Conservation (phyloP, 441 rosid genomes). For the Adansonia madagascariensis region DNA sequence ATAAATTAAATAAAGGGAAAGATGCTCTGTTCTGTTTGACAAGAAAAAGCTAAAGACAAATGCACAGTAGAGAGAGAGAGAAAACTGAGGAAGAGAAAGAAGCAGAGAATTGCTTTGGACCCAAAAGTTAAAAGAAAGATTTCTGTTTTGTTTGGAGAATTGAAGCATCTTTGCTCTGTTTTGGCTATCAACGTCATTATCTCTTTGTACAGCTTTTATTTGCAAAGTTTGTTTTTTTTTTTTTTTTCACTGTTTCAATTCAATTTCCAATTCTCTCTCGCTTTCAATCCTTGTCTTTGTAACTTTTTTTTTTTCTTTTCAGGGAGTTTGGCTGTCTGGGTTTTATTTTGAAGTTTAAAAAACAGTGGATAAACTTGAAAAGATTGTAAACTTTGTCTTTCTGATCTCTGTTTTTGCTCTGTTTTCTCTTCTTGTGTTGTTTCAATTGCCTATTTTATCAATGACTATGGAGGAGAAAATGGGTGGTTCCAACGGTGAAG, state of each 20-base stretch:
- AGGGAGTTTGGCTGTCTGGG: slow-evolving; percentile 34
- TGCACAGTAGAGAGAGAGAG: slow-evolving; percentile 27
- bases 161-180: slow-evolving; percentile 27
- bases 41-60: slow-evolving; percentile 42
- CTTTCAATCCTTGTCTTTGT: background rate
- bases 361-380: background rate
- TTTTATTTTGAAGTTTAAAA: slow-evolving; percentile 29
- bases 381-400: slow-evolving; percentile 14
- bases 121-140: background rate
- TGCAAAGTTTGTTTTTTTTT: slow-evolving; percentile 15
- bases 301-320: slow-evolving; percentile 6
- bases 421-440: slow-evolving; percentile 28
- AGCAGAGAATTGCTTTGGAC: background rate
- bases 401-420: slow-evolving; percentile 30
- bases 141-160: slow-evolving; percentile 37
- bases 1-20: slow-evolving; percentile 28
- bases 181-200: slow-evolving; percentile 48
- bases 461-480: slow-evolving; percentile 48
- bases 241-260: slow-evolving; percentile 18
- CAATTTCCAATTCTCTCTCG: slow-evolving; percentile 12
- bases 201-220: slow-evolving; percentile 31
- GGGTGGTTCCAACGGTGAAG: slow-evolving; percentile 38
- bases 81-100: background rate
- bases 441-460: slow-evolving; percentile 23
- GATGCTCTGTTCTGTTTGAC: slow-evolving; percentile 26